A percentile compares a stretch with the other conserved stretches of the same genome.
Conservation (phyloP, 1,284 basidiomycete genomes). For the Trametes versicolor region DNA sequence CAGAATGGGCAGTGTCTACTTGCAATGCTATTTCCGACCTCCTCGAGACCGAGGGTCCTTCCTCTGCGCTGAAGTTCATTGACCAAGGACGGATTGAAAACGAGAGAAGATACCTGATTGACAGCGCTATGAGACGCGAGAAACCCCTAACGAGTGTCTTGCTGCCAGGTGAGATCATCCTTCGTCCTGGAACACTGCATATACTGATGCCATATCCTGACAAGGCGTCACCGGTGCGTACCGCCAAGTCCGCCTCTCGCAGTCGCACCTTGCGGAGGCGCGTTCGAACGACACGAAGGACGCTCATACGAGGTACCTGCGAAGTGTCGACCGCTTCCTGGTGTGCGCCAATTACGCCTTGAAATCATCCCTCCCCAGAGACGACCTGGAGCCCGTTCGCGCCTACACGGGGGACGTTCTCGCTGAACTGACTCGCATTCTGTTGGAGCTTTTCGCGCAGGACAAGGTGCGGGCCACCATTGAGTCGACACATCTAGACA, state of each 20-base stretch:
- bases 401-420: not conserved
- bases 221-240: not conserved
- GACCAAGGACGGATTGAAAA: no score
- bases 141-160: not conserved
- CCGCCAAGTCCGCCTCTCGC: not conserved
- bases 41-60: no score
- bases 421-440: not conserved
- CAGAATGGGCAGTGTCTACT: not conserved
- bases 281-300: not conserved
- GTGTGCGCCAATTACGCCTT: not conserved
- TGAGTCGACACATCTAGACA: no score
- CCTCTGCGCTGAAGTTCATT: no score
- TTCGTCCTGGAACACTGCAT: not conserved
- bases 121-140: no score
- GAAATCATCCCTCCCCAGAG: not conserved
- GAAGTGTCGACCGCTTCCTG: not conserved
- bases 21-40: not conserved
- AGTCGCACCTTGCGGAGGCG: not conserved
- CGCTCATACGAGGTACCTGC: not conserved
- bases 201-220: not conserved
- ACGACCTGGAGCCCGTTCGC: not conserved
- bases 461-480: no score
- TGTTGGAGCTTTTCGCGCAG: not conserved
- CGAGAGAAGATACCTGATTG: no score
- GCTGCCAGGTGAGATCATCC: not conserved